Conservation (phyloP, 2,329 filamentous ascomycete species). For the Diaporthe longicolla region DNA sequence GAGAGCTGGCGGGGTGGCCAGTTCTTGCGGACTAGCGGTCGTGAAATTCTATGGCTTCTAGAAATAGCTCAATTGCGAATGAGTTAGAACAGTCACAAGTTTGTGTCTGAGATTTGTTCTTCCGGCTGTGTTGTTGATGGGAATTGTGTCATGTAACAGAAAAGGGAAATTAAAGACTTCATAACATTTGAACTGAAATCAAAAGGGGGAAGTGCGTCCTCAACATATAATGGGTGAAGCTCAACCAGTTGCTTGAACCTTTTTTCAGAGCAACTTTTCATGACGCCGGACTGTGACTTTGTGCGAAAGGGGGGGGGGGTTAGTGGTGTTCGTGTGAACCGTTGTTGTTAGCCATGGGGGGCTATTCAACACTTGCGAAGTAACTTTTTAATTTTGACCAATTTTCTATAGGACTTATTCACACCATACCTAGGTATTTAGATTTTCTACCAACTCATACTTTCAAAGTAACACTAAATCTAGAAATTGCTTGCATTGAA, state of each 20-base stretch:
- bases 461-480: background rate
- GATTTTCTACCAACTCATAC: no score
- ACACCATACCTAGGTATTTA: background rate
- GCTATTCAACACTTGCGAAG: background rate
- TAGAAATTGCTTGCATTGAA: background rate
- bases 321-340: background rate
- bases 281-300: background rate
- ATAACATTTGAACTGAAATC: no score
- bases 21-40: background rate
- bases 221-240: no score
- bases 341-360: background rate
- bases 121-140: background rate
- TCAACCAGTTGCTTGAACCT: no score
- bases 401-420: background rate
- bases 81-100: background rate
- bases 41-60: no score
- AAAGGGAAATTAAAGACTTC: background rate
- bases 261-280: no score
- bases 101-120: background rate
- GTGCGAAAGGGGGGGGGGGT: background rate
- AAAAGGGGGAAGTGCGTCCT: background rate
- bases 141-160: background rate
- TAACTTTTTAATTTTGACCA: background rate
- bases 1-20: background rate
- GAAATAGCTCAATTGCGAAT: background rate